Evolutionary conservation across 495 filamentous ascomycete genomes (phyloP).

Genomic region (Baudoinia panamericana): DNA sequence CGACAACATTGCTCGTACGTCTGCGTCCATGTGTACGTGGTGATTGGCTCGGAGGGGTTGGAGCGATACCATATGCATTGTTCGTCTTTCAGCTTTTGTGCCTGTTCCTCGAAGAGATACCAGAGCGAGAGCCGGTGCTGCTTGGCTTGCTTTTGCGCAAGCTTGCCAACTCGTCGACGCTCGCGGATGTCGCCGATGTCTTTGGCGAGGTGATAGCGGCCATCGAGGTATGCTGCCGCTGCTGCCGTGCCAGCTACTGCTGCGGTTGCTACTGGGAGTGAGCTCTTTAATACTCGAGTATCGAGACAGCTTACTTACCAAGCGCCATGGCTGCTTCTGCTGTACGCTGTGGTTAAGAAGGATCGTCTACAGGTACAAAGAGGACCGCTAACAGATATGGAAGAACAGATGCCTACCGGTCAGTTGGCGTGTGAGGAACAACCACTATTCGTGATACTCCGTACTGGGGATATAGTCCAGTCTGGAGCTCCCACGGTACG

Average conservation of each 20-base stretch:
- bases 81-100: conserved; percentile 32
- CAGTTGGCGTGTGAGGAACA: no score
- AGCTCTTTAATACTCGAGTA: no score
- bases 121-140: conserved; percentile 44
- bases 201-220: conserved; percentile 52
- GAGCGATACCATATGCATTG: conserved; percentile 40
- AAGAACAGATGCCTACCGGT: no score
- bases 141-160: conserved; percentile 14
- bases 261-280: no score
- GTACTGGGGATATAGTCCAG: no score
- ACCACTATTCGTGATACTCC: no score
- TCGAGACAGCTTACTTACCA: no score
- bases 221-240: conserved; percentile 53
- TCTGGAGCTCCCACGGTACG: no score
- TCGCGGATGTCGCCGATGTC: conserved; percentile 35
- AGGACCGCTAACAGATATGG: no score
- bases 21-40: conserved; percentile 50
- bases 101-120: conserved; percentile 50
- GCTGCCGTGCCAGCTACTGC: conserved; percentile 39
- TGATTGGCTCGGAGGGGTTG: conserved; percentile 35
- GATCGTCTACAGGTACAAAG: no score
- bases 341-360: no score
- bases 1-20: conserved; percentile 42
- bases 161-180: not conserved
- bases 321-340: no score